Conservation (phyloP, 83 land plant species). For the Isoetes engelmannii region DNA sequence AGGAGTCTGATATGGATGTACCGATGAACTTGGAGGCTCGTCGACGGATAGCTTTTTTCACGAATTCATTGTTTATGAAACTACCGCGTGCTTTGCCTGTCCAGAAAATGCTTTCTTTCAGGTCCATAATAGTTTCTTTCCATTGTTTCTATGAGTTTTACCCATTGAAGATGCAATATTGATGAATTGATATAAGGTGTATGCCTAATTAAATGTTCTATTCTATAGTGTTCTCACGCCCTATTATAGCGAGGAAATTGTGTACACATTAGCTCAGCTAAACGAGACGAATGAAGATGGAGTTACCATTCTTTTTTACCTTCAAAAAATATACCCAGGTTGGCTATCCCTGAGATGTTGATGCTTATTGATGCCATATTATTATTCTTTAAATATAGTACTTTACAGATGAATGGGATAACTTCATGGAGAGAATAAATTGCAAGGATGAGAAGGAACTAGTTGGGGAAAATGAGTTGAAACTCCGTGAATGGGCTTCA, state of each 20-base stretch:
- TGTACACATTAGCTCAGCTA: conserved; percentile 38
- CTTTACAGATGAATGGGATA: conserved; percentile 15
- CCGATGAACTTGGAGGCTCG: conserved; percentile 85
- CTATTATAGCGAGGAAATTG: conserved; percentile 54
- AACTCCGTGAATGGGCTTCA: conserved; percentile 15
- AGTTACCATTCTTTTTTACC: conserved; percentile 58
- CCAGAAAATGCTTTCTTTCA: conserved; percentile 93
- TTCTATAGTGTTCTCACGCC: conserved; percentile 62
- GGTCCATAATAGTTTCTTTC: conserved; percentile 31
- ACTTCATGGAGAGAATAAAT: conserved; percentile 37
- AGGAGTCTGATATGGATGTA: conserved; percentile 73
- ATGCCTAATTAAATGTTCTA: not conserved
- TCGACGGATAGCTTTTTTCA: conserved; percentile 70
- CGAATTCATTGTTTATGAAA: conserved; percentile 82
- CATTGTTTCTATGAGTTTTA: conserved; percentile 8
- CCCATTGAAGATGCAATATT: too few species aligned
- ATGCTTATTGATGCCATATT: not conserved
- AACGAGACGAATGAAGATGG: conserved; percentile 60
- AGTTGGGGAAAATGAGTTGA: conserved; percentile 2
- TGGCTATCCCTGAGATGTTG: not conserved
- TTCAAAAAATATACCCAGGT: conserved; percentile 74
- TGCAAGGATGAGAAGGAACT: not conserved
- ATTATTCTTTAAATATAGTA: not conserved
- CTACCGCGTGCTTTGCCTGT: conserved; percentile 83
- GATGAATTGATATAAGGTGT: too few species aligned